Conservation (phyloP, 2,329 filamentous ascomycete species). For the Sordariomycetes sp. region DNA sequence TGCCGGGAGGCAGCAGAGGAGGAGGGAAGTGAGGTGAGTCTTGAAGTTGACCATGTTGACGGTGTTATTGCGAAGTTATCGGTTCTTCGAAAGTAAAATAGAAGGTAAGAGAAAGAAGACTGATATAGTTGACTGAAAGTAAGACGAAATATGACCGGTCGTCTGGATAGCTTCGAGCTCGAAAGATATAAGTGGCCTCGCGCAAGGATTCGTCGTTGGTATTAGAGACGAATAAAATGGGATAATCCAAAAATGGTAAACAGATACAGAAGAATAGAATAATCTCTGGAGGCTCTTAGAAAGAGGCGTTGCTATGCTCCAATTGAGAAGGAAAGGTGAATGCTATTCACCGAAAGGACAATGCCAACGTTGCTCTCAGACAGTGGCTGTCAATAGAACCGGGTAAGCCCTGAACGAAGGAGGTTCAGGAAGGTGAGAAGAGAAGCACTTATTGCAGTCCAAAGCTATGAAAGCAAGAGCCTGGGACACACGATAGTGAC, state of each 20-base stretch:
- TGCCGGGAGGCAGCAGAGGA: conserved; percentile 12
- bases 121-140: background rate
- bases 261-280: background rate
- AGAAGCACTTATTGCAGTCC: background rate
- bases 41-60: background rate
- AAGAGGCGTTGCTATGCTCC: background rate
- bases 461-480: background rate
- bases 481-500: background rate
- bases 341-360: conserved; percentile 1
- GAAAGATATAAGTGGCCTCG: background rate
- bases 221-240: background rate
- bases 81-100: background rate
- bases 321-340: background rate
- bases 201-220: background rate
- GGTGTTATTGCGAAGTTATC: background rate
- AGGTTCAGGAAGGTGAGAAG: background rate
- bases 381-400: conserved; percentile 2
- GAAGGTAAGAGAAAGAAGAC: background rate
- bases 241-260: background rate
- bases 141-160: background rate
- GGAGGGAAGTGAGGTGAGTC: conserved; percentile 9
- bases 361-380: background rate
- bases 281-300: background rate
- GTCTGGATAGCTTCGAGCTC: background rate
- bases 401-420: background rate